Base-by-base conservation (phyloP, 164 flowering plant species). In the Aristolochia fimbriata region DNA sequence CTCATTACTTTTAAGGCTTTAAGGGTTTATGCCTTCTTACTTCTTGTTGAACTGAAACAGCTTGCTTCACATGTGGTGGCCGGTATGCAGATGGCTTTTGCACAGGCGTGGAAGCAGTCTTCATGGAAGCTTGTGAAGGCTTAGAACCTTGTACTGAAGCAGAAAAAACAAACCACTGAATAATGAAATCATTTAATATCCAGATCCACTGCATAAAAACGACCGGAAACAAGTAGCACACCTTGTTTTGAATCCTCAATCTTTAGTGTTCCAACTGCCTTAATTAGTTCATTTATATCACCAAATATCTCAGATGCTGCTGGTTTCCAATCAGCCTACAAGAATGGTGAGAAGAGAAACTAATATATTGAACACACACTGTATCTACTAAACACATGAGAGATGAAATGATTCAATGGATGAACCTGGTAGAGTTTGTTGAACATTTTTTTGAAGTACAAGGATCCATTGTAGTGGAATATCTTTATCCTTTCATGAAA, bases 71-170 rank as follows among this genome's bases (percentile, higher is more conserved):
- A 68, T 87, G 90, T 47, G 98, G 98, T n/a, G 98, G 96, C 21
- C 94, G 93, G 74, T 87, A 93, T 24, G 97, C 96, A 62, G 96
- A 83, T 57, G 98, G 89, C 78, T 89, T 92, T 66, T 79, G 88
- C 5, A 76, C 67, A 53, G 80, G 70, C 30, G 80, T 73, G 60
- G 71, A 80, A 23, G 74, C 43, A n/a, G 80, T 6, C 72, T 78
- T 85, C 45, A 74, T 37, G n/a, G 80, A 63, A 17, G 68, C 17
- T 65, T 68, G 76, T 24, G 80, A 62, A 58, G 82, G 51, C 70
- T 81, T 84, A 49, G 86, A 63, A 24, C 77, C 83, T 81, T 78
- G 79, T 67, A 76, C 93, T 84, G 74, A 41, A 71, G 62, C 23
- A 31, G 50, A 52, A 8, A 15, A 9, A 52, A 22, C 56, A 22